Conservation (phyloP, 176 grass and related monocot genomes). For the Pontederia crassipes region DNA sequence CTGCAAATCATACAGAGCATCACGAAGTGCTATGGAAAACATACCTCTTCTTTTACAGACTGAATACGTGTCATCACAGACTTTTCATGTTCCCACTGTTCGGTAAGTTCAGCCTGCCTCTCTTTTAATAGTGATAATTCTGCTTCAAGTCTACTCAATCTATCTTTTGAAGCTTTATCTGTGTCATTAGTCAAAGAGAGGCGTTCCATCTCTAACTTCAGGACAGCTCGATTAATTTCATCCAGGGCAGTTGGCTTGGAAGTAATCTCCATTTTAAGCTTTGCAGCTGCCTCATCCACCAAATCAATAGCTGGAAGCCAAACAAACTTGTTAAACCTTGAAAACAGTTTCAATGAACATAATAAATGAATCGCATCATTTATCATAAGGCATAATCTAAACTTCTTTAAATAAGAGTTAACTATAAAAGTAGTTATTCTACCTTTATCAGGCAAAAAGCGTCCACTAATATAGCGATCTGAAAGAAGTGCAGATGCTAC, state of each 20-base stretch:
- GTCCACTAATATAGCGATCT: conserved; percentile 91
- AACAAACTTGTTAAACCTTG: not conserved
- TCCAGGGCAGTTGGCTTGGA: conserved; percentile 91
- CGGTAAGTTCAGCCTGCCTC: conserved; percentile 70
- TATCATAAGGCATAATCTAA: too few species aligned
- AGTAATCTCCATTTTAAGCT: conserved; percentile 99
- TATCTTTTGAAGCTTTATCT: conserved; percentile 88
- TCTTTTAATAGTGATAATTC: conserved; percentile 72
- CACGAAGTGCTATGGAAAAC: not conserved
- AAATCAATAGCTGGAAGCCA: conserved; percentile 89
- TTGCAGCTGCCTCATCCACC: conserved; percentile 93
- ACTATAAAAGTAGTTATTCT: not conserved
- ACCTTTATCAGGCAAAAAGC: conserved; percentile 99
- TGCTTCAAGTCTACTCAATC: conserved; percentile 73
- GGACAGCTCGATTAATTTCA: conserved; percentile 86
- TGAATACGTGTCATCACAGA: conserved; percentile 92
- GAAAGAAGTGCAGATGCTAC: conserved; percentile 81
- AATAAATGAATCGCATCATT: too few species aligned
- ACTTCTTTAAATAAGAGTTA: too few species aligned
- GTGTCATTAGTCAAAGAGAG: conserved; percentile 96
- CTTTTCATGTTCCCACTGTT: conserved; percentile 88
- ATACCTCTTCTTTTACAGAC: conserved; percentile 95
- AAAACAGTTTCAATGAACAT: not conserved
- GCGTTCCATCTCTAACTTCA: conserved; percentile 97
- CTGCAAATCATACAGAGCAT: too few species aligned